Evolutionary conservation across 2,329 filamentous ascomycete species (phyloP).

Genomic region (Alternaria sp.): DNA sequence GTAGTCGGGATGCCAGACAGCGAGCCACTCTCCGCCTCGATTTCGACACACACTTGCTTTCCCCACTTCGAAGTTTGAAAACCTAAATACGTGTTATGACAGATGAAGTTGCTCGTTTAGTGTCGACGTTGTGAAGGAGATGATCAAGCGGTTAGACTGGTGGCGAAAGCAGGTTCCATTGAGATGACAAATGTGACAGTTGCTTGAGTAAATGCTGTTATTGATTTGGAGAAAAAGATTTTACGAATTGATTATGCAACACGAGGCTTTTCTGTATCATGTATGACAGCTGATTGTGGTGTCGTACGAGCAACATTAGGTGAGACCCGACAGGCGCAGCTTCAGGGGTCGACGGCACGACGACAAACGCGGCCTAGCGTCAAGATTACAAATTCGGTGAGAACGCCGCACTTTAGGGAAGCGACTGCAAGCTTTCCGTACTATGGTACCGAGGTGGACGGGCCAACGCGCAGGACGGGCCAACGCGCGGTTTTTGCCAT

Average conservation of each 20-base stretch:
- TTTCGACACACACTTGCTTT: neutral
- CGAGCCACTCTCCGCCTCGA: neutral
- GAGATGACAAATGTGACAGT: neutral
- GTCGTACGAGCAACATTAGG: neutral
- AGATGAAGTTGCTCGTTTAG: neutral
- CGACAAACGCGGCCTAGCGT: neutral
- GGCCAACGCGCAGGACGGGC: too few species aligned
- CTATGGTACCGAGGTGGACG: too few species aligned
- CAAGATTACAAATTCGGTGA: conserved; percentile 11
- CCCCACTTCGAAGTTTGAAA: neutral
- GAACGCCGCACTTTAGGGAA: conserved; percentile 17
- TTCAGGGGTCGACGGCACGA: neutral
- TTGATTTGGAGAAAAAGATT: too few species aligned
- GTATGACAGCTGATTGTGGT: neutral
- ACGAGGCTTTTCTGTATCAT: neutral
- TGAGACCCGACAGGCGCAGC: neutral
- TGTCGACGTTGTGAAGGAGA: neutral
- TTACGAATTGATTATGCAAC: neutral
- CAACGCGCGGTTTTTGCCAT: too few species aligned
- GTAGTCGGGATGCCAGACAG: neutral
- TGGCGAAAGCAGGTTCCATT: neutral
- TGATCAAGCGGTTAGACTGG: neutral
- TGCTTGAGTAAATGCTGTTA: neutral
- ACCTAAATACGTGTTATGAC: neutral
- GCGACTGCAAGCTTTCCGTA: too few species aligned